Base-by-base conservation (phyloP, 106 monocot genomes). In the Gastrodia elata region DNA sequence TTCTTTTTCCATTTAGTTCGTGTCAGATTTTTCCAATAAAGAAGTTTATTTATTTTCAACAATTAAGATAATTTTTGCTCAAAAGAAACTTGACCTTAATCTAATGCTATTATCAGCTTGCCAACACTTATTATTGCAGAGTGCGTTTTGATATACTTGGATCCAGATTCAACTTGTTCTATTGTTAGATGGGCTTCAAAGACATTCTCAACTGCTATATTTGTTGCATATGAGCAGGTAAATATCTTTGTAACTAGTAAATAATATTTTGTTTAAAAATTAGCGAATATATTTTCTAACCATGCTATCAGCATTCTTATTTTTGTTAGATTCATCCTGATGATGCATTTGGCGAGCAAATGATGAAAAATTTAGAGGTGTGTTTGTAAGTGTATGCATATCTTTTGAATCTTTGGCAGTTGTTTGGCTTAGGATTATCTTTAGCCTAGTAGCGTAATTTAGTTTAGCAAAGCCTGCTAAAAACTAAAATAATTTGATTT, bases 51-150 rank as follows among this genome's bases (percentile, higher is more conserved):
- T 75, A 18, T 34, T 10, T 35, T 25, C 18, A 41, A 48, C 30
- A 72, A 32, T 3, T 11, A 8, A 20, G 33, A 35, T 13, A 44
- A 30, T 65, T 70, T 26, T 32, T 44, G 37, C 26, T 15, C 32
- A 40, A 32, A 78, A 46, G 72, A 74, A 65, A 78, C 39, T 76
- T 76, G 43, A 76, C 78, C 37, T 81, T 35, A 71, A 79, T 77
- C 81, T 86, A 72, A 84, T 90, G 59, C 84, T 87, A 74, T 81
- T 82, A 81, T 88, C 92, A 97, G 92, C 78, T 68, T 90, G 90
- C 96, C 96, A 74, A 97, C 92, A 48, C 93, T 97, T 86, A 97
- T 97, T 77, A 90, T 97, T 83, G 92, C 92, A 88, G 96, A 97
- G 79, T 97, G 96, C 74, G 92, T 97, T 65, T 84, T 97, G 55